Base-by-base conservation (phyloP, 1,284 basidiomycete genomes). In the Malassezia sp. region DNA sequence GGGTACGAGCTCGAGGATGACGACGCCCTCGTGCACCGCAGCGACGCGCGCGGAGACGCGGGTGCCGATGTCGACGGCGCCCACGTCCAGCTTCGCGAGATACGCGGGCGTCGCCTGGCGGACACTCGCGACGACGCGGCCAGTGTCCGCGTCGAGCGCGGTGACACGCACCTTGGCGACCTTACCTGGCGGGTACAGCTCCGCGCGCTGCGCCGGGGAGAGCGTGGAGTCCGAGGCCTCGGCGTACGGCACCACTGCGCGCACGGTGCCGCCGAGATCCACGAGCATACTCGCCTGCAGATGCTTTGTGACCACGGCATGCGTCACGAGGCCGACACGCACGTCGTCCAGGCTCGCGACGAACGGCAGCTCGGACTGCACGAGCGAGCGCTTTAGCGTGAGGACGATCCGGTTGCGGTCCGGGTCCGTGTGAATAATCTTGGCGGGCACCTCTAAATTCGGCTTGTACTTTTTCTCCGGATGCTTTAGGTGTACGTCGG, bases 351-450 rank as follows among this genome's bases (percentile, higher is more conserved):
- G 70, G 33, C 85, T 75, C 0, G 84, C 81, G 7, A 67, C 51
- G 35, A 67, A 51, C 30, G 64, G 62, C 10, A 89, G 73, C 14
- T 72, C 71, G 0, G 88, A 85, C 29, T 88, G 82, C 33, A 99
- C 72, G 12, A 99, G 76, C 3, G 84, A 81, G 75, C 88, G 91
- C 74, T 97, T 96, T 30, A 90, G 80, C 0, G 93, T 96, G 28
- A 97, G 73, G 4, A 80, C 78, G 42, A 97, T 79, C 9, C 89
- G 79, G 67, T 84, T 86, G 44, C 82, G 79, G 33, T 82, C 80
- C 0, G 81, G 75, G 67, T 97, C 85, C 37, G 91, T 81, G 8
- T 80, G 77, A 24, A 93, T 80, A n/a, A 96, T 85, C 44, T 84
- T 75, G 56, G 87, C 90, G 73, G 86, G 95, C 71, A 97, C 83